Percentiles rank a stretch among this genome's conserved stretches.
These are phyloP conservation scores for Aspergillus steynii DNA, from an alignment of 495 filamentous ascomycete genomes.

Conservation along the genomic window DNA sequence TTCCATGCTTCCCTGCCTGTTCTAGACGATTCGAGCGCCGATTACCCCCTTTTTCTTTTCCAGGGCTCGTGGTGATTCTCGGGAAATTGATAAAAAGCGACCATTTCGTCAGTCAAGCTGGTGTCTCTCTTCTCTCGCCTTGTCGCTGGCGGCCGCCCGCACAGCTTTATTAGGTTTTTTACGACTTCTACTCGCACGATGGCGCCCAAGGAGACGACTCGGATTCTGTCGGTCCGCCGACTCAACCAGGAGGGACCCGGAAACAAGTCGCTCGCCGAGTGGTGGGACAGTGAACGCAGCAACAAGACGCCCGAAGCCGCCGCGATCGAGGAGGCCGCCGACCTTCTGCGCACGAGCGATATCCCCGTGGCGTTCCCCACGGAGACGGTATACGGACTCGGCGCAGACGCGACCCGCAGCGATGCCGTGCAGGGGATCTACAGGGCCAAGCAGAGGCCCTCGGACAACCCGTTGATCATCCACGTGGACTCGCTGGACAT, in stretches of 20 bases:
- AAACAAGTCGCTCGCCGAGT: conserved; percentile 42
- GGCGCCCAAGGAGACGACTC: conserved; percentile 28
- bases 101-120: conserved; percentile 26
- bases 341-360: conserved; percentile 60
- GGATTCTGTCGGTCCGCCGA: conserved; percentile 44
- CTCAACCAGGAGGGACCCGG: conserved; percentile 41
- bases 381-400: conserved; percentile 96
- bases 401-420: conserved; percentile 86
- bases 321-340: conserved; percentile 55
- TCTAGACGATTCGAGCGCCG: neutral
- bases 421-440: conserved; percentile 90
- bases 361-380: conserved; percentile 93
- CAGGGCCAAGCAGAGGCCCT: conserved; percentile 81
- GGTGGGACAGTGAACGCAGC: conserved; percentile 45
- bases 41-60: neutral
- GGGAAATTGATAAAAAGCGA: neutral
- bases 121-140: conserved; percentile 26
- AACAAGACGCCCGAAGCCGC: conserved; percentile 38
- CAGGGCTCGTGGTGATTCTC: neutral
- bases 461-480: conserved; percentile 93
- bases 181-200: conserved; percentile 24
- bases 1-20: neutral
- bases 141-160: conserved; percentile 36
- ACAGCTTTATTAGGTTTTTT: conserved; percentile 32
- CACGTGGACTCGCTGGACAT: conserved; percentile 83